Evolutionary conservation across 1,284 basidiomycete genomes (phyloP), one percentile per base, ranked within the genome.

Genomic region (Rhodotorula sp.): DNA sequence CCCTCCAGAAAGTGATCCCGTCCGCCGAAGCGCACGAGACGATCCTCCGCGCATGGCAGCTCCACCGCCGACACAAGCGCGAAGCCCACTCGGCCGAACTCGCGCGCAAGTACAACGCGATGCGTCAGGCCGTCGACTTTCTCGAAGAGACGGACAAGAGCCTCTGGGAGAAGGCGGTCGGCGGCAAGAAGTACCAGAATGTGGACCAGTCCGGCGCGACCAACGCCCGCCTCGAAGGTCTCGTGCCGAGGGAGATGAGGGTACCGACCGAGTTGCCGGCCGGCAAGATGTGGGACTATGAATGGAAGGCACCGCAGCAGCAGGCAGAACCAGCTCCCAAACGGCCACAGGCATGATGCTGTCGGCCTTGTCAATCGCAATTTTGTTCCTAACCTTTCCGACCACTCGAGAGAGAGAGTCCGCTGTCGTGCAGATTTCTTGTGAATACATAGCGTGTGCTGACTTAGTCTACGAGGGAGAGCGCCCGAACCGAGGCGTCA

Each of bases 41-140:
- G 12, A 93, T 98, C 74, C 91, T 91, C 76, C 88, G 95, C 52
- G 95, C 95, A 5, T 98, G 91, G 91, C 84, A 90, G 67, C 86
- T 98, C 29, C 88, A 91, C 83, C 86, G 88, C 78, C 87, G 93
- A 49, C 88, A 91, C 78, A 78, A 88, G 68, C 87, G 93, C 61
- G 88, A 90, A 80, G 83, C 84, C 77, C 86, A 90, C 58, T 39
- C 43, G 1, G 54, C 47, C 23, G 72, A 74, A 43, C 70, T 80
- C 52, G 46, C 64, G 20, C 66, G 65, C 54, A 75, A 78, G 67
- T 77, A 77, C 71, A 58, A 60, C 26, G 43, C 64, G 5, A 77
- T 79, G 74, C 69, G 74, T 23, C 15, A 47, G 10, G 79, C 79
- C 14, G 67, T 77, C 61, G 73, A 75, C 60, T 65, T 78, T n/a